Evolutionary conservation across 1,139 yeast species (phyloP).

Genomic region (Sugiyamaella castrensis): DNA sequence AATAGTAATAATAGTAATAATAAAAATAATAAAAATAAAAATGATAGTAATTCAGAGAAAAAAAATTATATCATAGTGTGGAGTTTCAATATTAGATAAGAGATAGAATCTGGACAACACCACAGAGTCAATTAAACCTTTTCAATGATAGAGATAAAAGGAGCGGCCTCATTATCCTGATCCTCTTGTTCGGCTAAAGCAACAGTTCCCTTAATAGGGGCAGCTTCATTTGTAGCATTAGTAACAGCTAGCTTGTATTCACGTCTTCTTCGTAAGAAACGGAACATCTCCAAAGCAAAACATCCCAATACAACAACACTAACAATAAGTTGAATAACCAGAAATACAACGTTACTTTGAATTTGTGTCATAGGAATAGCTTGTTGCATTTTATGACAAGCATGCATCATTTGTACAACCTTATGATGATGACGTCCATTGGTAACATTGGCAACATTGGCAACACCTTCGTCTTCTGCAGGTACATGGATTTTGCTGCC

Average conservation of each 20-base stretch:
- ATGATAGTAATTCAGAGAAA: too few species aligned
- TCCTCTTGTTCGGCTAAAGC: not conserved
- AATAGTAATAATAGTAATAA: too few species aligned
- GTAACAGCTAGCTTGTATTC: slow-evolving; percentile 4
- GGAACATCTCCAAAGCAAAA: slow-evolving; percentile 8
- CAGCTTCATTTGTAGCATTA: not conserved
- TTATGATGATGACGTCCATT: too few species aligned
- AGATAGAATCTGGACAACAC: too few species aligned
- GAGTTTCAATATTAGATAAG: too few species aligned
- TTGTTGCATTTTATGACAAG: slow-evolving; percentile 1
- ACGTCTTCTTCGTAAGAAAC: slow-evolving; percentile 9
- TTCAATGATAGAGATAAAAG: not conserved
- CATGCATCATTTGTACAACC: not conserved
- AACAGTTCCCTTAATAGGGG: too few species aligned
- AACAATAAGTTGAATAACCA: slow-evolving; percentile 4
- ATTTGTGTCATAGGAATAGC: not conserved
- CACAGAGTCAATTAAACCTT: too few species aligned
- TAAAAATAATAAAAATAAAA: too few species aligned
- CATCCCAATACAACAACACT: slow-evolving; percentile 8
- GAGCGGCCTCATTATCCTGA: slow-evolving; percentile 1
- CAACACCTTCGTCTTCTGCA: not conserved
- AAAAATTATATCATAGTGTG: too few species aligned
- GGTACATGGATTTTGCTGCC: slow-evolving; percentile 1
- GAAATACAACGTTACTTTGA: not conserved
- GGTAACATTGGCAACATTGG: too few species aligned